phyloP scores from a whole-genome alignment of 208 protist genomes.

The Leishmania turanica region DNA sequence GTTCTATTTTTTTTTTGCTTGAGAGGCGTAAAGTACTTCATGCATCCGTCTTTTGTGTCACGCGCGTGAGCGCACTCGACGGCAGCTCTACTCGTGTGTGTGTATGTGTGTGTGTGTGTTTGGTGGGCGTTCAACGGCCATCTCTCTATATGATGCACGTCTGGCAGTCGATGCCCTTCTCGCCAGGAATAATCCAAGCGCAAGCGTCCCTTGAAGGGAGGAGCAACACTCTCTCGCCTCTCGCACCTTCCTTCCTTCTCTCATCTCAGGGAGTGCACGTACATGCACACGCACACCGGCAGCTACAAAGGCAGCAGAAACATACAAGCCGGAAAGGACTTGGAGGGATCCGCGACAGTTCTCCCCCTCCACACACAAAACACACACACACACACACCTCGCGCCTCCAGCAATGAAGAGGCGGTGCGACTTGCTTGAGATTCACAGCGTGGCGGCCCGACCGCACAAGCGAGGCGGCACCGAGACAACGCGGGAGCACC shows the following conservation, averaged over 20 bases:
- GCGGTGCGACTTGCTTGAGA: background rate
- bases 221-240: background rate
- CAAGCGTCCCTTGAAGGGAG: background rate
- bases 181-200: background rate
- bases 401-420: slow-evolving; percentile 1
- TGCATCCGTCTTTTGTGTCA: background rate
- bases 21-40: too few relatives aligned
- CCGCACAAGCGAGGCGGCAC: slow-evolving; percentile 26
- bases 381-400: background rate
- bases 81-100: background rate
- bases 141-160: background rate
- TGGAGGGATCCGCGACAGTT: background rate
- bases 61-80: background rate
- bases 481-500: slow-evolving; percentile 37
- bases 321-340: background rate
- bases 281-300: background rate
- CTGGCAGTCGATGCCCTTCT: background rate
- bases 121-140: background rate
- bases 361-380: background rate
- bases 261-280: background rate
- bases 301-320: background rate
- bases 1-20: background rate
- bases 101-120: background rate
- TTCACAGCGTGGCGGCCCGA: background rate
- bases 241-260: background rate